Conservation (phyloP, 345 rosid species). For the Eucalyptus paniculata region DNA sequence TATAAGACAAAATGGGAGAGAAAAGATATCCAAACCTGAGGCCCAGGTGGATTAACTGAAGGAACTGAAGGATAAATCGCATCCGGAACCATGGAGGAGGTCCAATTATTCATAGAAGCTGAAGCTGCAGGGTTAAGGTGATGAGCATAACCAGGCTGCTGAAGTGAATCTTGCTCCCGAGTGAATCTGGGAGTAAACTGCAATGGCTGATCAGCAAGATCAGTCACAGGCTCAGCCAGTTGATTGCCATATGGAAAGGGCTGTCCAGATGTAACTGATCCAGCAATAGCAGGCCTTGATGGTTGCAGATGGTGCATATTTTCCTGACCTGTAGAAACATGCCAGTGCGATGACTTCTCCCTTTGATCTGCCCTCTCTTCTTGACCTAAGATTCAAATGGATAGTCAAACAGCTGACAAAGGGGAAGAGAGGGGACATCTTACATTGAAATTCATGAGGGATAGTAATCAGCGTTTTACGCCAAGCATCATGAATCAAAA, state of each 20-base stretch:
- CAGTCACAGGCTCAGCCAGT: slow-evolving; percentile 23
- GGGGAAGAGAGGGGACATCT: not conserved
- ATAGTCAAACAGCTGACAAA: slow-evolving; percentile 7
- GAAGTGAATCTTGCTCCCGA: slow-evolving; percentile 26
- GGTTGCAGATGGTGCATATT: slow-evolving; percentile 27
- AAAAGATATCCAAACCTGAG: slow-evolving; percentile 18
- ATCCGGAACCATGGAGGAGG: slow-evolving; percentile 36
- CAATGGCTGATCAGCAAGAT: slow-evolving; percentile 58
- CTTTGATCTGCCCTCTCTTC: slow-evolving; percentile 21
- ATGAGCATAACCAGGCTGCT: slow-evolving; percentile 35
- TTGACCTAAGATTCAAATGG: slow-evolving; percentile 23
- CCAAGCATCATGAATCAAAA: not conserved
- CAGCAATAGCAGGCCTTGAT: slow-evolving; percentile 22
- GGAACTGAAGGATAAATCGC: slow-evolving; percentile 49
- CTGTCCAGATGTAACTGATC: slow-evolving; percentile 25
- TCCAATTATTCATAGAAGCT: slow-evolving; percentile 44
- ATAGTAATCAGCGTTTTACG: not conserved
- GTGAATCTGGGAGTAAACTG: slow-evolving; percentile 51
- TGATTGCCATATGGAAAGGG: slow-evolving; percentile 52
- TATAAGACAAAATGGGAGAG: not conserved
- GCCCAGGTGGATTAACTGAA: slow-evolving; percentile 30
- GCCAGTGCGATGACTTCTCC: slow-evolving; percentile 14
- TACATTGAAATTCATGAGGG: not conserved
- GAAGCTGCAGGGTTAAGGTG: slow-evolving; percentile 23
- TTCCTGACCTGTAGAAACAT: slow-evolving; percentile 31